Percentiles rank a stretch among this genome's conserved stretches.
Conservation (phyloP, 768 basidiomycete species). For the Mycena latifolia region DNA sequence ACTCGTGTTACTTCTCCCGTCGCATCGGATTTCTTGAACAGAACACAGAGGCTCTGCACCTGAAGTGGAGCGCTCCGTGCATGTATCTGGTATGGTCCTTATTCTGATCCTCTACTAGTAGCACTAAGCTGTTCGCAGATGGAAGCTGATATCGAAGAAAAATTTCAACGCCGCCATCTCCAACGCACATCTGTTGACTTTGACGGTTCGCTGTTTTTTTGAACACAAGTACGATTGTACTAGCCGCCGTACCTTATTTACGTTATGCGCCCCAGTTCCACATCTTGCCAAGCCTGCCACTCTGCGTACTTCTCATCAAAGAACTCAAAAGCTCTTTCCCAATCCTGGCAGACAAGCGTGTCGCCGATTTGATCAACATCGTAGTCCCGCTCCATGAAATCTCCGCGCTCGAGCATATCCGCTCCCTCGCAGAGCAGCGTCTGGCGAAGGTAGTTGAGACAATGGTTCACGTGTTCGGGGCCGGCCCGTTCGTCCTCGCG, state of each 20-base stretch:
- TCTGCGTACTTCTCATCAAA: constrained; percentile 24
- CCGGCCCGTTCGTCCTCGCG: constrained; percentile 25
- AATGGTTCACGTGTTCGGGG: constrained; percentile 47
- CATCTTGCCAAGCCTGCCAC: background rate
- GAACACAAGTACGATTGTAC: no score
- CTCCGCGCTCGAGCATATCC: constrained; percentile 47
- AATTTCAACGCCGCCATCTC: no score
- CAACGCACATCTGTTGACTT: no score
- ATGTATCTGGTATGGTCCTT: no score
- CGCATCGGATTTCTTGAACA: background rate
- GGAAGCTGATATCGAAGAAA: no score
- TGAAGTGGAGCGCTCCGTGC: no score
- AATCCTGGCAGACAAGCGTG: constrained; percentile 40
- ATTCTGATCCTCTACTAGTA: no score
- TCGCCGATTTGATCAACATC: constrained; percentile 32
- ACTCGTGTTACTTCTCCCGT: no score
- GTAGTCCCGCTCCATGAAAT: constrained; percentile 45
- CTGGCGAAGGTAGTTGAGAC: constrained; percentile 52
- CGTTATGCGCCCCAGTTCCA: constrained; percentile 17
- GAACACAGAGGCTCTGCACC: background rate
- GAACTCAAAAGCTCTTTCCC: constrained; percentile 34
- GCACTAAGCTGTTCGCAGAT: no score
- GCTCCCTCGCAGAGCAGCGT: constrained; percentile 50
- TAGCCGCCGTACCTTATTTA: no score
- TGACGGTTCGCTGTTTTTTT: no score